Percentiles rank a stretch among this genome's conserved stretches.
phyloP scores from a whole-genome alignment of 805 yeast species.

The Cyberlindnera euphorbiiphila region DNA sequence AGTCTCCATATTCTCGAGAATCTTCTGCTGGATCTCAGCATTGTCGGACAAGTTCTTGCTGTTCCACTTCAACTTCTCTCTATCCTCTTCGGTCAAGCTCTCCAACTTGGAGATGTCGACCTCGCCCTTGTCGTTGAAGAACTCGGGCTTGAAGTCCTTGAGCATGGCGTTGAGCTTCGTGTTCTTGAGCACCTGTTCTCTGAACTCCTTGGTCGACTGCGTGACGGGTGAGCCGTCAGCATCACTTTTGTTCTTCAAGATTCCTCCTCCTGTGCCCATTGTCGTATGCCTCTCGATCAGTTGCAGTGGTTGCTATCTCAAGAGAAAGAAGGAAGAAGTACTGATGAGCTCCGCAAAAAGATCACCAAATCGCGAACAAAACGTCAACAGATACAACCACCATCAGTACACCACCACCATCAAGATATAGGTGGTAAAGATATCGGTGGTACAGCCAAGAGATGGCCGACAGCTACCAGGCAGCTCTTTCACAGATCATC shows the following conservation, averaged over 20 bases:
- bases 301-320: too few species aligned
- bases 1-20: conserved; percentile 38
- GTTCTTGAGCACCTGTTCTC: conserved; percentile 75
- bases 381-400: too few species aligned
- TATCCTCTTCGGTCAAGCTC: conserved; percentile 10
- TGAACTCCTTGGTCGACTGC: conserved; percentile 40
- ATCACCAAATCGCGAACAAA: too few species aligned
- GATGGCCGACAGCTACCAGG: conserved; percentile 26
- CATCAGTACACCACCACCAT: too few species aligned
- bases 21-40: conserved; percentile 65
- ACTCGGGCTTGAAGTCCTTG: conserved; percentile 23
- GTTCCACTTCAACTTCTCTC: conserved; percentile 72
- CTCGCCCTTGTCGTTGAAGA: conserved; percentile 26
- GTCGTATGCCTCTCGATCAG: too few species aligned
- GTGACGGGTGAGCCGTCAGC: conserved; percentile 24
- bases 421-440: too few species aligned
- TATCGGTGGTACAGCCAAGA: too few species aligned
- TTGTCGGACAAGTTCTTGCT: conserved; percentile 65
- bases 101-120: conserved; percentile 13
- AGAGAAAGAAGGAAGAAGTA: too few species aligned
- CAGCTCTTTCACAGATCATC: conserved; percentile 19
- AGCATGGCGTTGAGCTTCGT: conserved; percentile 71
- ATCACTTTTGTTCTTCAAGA: conserved; percentile 47
- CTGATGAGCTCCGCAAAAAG: too few species aligned
- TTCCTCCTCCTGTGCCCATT: too few species aligned